Evolutionary conservation across 768 basidiomycete species (phyloP).

Genomic region (Tremella mesenterica): DNA sequence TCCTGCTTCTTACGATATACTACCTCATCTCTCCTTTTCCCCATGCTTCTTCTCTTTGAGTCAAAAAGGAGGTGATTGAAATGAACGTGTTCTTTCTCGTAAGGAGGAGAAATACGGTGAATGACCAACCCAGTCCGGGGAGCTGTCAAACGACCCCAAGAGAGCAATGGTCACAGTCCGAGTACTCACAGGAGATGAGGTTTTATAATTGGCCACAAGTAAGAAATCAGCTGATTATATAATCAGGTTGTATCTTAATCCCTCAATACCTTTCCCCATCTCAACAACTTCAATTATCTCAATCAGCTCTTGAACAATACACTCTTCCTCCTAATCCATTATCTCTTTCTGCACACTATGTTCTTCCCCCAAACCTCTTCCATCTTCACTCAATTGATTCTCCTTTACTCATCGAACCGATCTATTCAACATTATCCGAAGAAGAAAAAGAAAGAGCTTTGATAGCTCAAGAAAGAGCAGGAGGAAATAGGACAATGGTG

Average conservation of each 20-base stretch:
- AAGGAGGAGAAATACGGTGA: too few species aligned
- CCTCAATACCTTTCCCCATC: constrained; percentile 60
- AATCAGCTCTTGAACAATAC: constrained; percentile 66
- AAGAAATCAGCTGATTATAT: too few species aligned
- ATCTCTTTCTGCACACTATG: constrained; percentile 79
- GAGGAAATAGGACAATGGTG: constrained; percentile 47
- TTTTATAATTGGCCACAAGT: too few species aligned
- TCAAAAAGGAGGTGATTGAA: too few species aligned
- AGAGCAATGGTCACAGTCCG: too few species aligned
- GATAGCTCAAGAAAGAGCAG: neutral
- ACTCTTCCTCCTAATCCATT: constrained; percentile 75
- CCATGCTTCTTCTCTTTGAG: neutral
- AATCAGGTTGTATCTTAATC: constrained; percentile 72
- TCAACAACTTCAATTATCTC: constrained; percentile 61
- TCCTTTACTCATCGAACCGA: constrained; percentile 20
- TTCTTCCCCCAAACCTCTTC: constrained; percentile 74
- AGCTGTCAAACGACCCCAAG: too few species aligned
- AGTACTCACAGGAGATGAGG: too few species aligned
- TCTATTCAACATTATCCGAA: neutral
- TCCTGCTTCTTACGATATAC: too few species aligned
- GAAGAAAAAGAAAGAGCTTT: neutral
- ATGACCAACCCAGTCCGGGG: too few species aligned
- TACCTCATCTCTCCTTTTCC: neutral
- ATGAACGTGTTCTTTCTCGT: too few species aligned
- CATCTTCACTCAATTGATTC: constrained; percentile 46